These are phyloP conservation scores for Ustilago bromivora DNA, from an alignment of 1,284 basidiomycete species.

Conservation along the genomic window DNA sequence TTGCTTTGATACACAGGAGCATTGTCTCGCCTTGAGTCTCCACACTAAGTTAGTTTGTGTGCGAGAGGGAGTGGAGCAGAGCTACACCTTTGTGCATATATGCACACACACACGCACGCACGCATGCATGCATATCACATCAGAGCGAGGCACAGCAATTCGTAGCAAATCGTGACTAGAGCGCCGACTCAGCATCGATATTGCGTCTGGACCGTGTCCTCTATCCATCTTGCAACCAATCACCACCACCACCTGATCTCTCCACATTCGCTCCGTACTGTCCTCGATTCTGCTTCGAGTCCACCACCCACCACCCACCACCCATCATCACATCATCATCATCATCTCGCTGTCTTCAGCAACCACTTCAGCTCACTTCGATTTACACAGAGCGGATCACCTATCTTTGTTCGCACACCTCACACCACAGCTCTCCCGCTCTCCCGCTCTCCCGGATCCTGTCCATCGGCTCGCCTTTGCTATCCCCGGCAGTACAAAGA, in stretches of 20 bases:
- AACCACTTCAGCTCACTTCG: not conserved
- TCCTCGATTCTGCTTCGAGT: not conserved
- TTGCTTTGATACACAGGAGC: no score
- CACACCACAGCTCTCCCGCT: not conserved
- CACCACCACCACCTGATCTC: slow-evolving; percentile 1
- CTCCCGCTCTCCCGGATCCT: not conserved
- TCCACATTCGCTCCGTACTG: not conserved
- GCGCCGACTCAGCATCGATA: slow-evolving; percentile 9
- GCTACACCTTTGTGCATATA: slow-evolving; percentile 14
- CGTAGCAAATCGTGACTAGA: slow-evolving; percentile 4
- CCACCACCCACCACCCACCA: not conserved
- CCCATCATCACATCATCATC: not conserved
- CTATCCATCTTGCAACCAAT: not conserved
- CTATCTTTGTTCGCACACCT: not conserved
- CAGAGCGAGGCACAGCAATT: not conserved
- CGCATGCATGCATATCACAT: slow-evolving; percentile 2
- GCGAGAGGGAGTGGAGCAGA: not conserved
- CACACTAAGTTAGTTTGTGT: not conserved
- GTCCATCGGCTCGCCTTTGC: no score
- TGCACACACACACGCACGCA: slow-evolving; percentile 4
- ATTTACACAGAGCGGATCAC: not conserved
- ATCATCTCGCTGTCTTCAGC: not conserved
- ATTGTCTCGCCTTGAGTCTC: not conserved
- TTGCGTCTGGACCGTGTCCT: slow-evolving; percentile 10
- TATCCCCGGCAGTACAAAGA: no score